Base-by-base conservation (phyloP, 768 basidiomycete species). In the Mycena albidolilacea region DNA sequence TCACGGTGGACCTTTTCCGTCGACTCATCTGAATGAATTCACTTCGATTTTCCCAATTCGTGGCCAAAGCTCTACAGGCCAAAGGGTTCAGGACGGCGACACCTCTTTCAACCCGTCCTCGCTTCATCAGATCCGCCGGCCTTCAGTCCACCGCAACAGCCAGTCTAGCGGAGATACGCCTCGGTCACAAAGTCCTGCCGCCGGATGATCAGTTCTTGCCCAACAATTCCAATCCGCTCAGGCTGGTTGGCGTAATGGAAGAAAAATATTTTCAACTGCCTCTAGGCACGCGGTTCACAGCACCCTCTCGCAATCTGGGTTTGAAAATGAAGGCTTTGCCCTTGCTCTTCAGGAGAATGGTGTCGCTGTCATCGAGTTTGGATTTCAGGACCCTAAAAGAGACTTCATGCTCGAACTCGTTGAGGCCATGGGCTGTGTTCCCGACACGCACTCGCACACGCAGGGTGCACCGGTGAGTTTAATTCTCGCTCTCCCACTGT, bases 361-460 rank as follows among this genome's bases (percentile, higher is more conserved):
- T 11, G n/a, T 67, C 2, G 43, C 44, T 58, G 57, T 67, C 30
- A n/a, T 67, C 43, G 57, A 67, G 15, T 57, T 67, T 44, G 66
- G 58, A 1, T 67, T 67, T 41, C 43, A 35, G 19, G 66, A 67
- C 19, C 55, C 55, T 17, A 67, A n/a, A 35, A 67, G 66, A 19
- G 30, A 67, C 10, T 67, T 67, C 35, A 59, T 67, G 66, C 66
- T 67, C 66, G 55, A 67, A 30, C 55, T 67, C 19, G 35, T 67
- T 7, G 37, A 67, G 44, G 58, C 55, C 43, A 67, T 67, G 55
- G 66, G 66, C 2, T 58, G 19, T 19, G 11, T 38, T 8, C 55
- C 66, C 5, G 66, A 67, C 30, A 46, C 57, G 43, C 66, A 67
- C 37, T 67, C 66, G 8, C 37, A 44, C 30, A 67, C 41, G 55